phyloP scores from a whole-genome alignment of 1,284 basidiomycete genomes.

The Testicularia cyperi region DNA sequence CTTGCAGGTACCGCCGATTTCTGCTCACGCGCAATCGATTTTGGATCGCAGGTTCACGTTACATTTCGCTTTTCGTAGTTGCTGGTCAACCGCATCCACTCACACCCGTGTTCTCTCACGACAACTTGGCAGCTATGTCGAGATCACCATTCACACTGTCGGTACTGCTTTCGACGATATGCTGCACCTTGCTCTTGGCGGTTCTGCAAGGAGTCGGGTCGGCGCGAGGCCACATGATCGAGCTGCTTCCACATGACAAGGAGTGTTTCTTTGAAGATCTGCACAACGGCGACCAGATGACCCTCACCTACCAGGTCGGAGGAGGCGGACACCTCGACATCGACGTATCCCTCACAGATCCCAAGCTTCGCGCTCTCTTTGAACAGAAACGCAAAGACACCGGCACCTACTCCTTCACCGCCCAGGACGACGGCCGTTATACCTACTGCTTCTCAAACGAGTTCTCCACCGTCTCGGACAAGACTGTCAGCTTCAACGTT shows the following conservation, averaged over 20 bases:
- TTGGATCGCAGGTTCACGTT: too few relatives aligned
- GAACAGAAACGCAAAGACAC: constrained; percentile 85
- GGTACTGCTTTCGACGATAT: too few relatives aligned
- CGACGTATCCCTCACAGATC: constrained; percentile 81
- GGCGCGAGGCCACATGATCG: constrained; percentile 66
- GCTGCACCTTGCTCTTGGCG: too few relatives aligned
- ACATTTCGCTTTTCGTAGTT: too few relatives aligned
- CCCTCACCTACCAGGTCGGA: constrained; percentile 97
- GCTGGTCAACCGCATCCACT: too few relatives aligned
- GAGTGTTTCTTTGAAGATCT: constrained; percentile 99
- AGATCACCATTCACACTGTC: too few relatives aligned
- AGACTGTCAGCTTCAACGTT: constrained; percentile 97
- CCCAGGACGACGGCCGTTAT: constrained; percentile 80
- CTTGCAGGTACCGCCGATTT: too few relatives aligned
- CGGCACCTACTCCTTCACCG: constrained; percentile 83
- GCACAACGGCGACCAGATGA: constrained; percentile 95
- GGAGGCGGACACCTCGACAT: constrained; percentile 94
- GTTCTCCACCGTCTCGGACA: constrained; percentile 91
- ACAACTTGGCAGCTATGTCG: too few relatives aligned
- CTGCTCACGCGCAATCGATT: too few relatives aligned
- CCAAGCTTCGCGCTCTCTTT: constrained; percentile 69
- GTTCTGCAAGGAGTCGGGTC: too few relatives aligned
- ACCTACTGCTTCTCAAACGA: constrained; percentile 98
- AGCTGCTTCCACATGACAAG: constrained; percentile 73
- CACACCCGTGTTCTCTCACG: too few relatives aligned